Percentiles rank a stretch among this genome's conserved stretches.
Evolutionary conservation across 208 protist genomes (phyloP).

Genomic region (Trypanosoma melophagium): DNA sequence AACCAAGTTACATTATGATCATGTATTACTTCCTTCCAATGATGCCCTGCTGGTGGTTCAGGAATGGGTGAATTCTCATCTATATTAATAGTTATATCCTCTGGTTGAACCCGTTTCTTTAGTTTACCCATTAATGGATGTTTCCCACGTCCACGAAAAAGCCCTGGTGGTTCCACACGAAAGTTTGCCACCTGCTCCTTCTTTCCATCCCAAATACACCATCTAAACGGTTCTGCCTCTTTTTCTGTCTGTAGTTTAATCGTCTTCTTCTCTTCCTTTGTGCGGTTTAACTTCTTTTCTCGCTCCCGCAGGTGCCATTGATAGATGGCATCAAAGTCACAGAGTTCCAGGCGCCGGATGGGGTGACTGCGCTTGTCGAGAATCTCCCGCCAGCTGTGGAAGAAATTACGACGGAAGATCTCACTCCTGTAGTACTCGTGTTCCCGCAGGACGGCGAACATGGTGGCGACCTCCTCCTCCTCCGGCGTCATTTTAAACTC

Average conservation of each 20-base stretch:
- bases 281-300: constrained; percentile 84
- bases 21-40: constrained; percentile 94
- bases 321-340: constrained; percentile 97
- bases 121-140: constrained; percentile 96
- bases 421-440: constrained; percentile 95
- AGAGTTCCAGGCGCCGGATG: constrained; percentile 94
- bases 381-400: constrained; percentile 91
- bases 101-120: constrained; percentile 94
- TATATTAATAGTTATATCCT: constrained; percentile 99
- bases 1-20: constrained; percentile 98
- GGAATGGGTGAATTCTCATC: constrained; percentile 85
- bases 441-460: constrained; percentile 94
- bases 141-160: constrained; percentile 98
- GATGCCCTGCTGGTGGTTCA: constrained; percentile 89
- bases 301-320: constrained; percentile 86
- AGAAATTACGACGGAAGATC: constrained; percentile 98
- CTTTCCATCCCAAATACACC: constrained; percentile 92
- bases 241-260: constrained; percentile 79
- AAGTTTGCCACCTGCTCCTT: constrained; percentile 97
- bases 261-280: constrained; percentile 94
- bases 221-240: constrained; percentile 89
- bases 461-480: constrained; percentile 98
- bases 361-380: constrained; percentile 87
- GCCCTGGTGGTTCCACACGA: constrained; percentile 96
- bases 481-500: constrained; percentile 91